phyloP scores from a whole-genome alignment of 2,329 filamentous ascomycete genomes.

The Fusarium torulosum region DNA sequence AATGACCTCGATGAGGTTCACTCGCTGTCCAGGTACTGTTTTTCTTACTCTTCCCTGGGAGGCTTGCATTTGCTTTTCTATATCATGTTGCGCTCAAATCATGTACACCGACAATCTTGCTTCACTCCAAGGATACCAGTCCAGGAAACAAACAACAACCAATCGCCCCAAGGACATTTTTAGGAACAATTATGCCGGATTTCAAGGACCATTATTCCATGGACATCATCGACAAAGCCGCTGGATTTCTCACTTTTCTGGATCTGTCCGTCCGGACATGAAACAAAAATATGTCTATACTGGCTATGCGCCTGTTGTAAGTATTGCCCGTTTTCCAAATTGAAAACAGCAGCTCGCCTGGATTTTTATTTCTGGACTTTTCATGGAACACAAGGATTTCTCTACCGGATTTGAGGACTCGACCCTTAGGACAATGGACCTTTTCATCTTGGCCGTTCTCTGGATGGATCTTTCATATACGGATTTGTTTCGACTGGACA shows the following conservation, averaged over 20 bases:
- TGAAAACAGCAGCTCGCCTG: conserved; percentile 41
- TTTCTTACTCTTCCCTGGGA: conserved; percentile 61
- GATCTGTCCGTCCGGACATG: conserved; percentile 52
- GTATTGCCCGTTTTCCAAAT: conserved; percentile 54
- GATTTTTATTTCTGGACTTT: conserved; percentile 44
- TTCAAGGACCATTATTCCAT: conserved; percentile 13
- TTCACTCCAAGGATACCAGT: conserved; percentile 43
- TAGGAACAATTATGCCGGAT: conserved; percentile 31
- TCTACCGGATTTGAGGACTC: conserved; percentile 38
- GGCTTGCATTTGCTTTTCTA: conserved; percentile 55
- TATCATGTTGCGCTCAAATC: conserved; percentile 47
- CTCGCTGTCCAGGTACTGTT: conserved; percentile 73
- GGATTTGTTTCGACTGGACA: conserved; percentile 34
- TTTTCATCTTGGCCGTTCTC: conserved; percentile 9
- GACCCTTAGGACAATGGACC: conserved; percentile 33
- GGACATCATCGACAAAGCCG: conserved; percentile 16
- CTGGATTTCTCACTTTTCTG: conserved; percentile 36
- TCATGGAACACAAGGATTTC: conserved; percentile 34
- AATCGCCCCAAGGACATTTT: conserved; percentile 30
- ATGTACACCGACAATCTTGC: conserved; percentile 48
- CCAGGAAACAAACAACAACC: conserved; percentile 36
- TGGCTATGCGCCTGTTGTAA: conserved; percentile 51
- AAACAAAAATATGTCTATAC: conserved; percentile 44
- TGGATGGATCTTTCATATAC: conserved; percentile 15
- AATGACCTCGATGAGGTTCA: conserved; percentile 70